Conservation (phyloP, 371 early-diverging fungal genomes). For the Coemansia linderi region DNA sequence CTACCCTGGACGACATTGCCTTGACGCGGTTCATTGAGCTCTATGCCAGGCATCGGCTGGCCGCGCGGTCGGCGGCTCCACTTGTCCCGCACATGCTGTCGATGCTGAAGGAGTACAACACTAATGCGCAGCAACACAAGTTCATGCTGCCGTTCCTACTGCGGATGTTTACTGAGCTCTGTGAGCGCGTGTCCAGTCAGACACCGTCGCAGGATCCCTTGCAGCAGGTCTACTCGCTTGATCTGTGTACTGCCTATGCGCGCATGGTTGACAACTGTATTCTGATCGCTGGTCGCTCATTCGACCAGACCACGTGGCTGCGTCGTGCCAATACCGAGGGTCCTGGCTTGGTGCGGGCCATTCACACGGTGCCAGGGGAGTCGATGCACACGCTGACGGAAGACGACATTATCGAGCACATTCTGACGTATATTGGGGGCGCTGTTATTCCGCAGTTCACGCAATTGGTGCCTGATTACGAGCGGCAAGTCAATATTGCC, state of each 20-base stretch:
- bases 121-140: conserved; percentile 26
- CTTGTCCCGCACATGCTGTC: conserved; percentile 31
- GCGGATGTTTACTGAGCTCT: conserved; percentile 47
- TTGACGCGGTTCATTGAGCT: conserved; percentile 42
- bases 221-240: conserved; percentile 22
- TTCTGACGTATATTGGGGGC: conserved; percentile 55
- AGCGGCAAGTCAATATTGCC: conserved; percentile 65
- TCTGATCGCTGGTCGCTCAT: conserved; percentile 73
- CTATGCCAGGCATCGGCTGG: conserved; percentile 25
- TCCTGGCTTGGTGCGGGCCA: conserved; percentile 22
- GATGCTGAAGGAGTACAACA: conserved; percentile 32
- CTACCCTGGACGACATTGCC: conserved; percentile 26
- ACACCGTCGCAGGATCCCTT: conserved; percentile 15
- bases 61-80: conserved; percentile 20
- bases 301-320: conserved; percentile 76
- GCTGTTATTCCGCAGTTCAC: conserved; percentile 70
- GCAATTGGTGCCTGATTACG: conserved; percentile 70
- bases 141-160: conserved; percentile 39
- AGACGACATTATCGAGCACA: conserved; percentile 57
- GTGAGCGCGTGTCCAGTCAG: conserved; percentile 29
- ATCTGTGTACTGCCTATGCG: conserved; percentile 31
- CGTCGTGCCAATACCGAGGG: conserved; percentile 43
- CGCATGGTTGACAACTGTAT: conserved; percentile 72
- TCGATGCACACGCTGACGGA: conserved; percentile 45
- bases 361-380: conserved; percentile 36